Base-by-base conservation (phyloP, 1,284 basidiomycete species). In the Ganoderma lucidum region DNA sequence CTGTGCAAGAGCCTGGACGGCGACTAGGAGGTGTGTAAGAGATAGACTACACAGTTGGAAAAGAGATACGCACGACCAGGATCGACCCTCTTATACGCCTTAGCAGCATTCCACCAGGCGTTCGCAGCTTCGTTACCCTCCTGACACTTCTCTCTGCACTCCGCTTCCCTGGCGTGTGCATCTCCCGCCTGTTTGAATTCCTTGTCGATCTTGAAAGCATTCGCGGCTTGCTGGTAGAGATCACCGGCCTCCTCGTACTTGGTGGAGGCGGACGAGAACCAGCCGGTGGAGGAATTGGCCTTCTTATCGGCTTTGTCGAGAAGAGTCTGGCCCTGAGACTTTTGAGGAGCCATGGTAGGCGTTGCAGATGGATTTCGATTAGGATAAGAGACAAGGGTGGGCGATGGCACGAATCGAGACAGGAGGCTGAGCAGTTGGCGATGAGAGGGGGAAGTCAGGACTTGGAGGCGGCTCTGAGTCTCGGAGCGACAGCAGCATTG, bases 61-160 rank as follows among this genome's bases (percentile, higher is more conserved):
- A 14, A 9, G 45, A 48, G 41, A 9, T 10, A 83, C 91, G 80
- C 77, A 97, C 96, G 84, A 74, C 94, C 92, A 14, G 96, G 95
- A 78, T 88, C 90, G 23, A 90, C 90, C 81, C 93, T 89, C 85
- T 98, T 98, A 85, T 94, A 98, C 35, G 93, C 91, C 83, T 98
- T 98, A 45, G 94, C 91, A 28, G 97, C 96, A 78, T 97, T 97
- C 94, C 96, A 97, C 91, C 93, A 98, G 19, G 96, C 96, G 79
- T 97, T 97, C 44, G 96, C 93, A n/a, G 96, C 96, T 75, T 98
- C 97, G 73, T 95, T 96, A 60, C 81, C 83, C 82, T 98, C 96
- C 67, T 93, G 91, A 76, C 90, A 92, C 75, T 92, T 91, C 82
- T 96, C 91, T 72, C 96, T 89, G 80, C 96, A 97, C 75, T 97